These are phyloP conservation scores for Neonectria ditissima DNA, from an alignment of 2,329 filamentous ascomycete genomes.

Conservation along the genomic window DNA sequence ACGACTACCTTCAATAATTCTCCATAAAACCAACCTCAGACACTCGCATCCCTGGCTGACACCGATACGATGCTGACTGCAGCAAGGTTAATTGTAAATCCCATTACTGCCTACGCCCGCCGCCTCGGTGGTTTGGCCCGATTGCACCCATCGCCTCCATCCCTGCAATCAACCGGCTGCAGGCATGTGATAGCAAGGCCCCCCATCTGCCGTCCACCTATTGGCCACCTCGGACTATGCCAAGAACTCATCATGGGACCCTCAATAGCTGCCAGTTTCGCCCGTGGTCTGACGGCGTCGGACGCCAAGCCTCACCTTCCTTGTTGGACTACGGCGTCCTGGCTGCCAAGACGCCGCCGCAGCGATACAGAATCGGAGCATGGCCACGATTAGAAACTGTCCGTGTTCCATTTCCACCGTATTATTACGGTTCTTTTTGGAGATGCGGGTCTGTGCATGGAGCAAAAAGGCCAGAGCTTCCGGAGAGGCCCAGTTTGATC, in stretches of 20 bases:
- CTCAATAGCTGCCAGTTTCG: neutral
- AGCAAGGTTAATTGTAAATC: neutral
- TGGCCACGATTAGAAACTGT: neutral
- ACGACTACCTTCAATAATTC: neutral
- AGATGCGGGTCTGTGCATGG: neutral
- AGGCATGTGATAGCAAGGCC: slow-evolving; percentile 19
- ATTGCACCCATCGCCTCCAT: neutral
- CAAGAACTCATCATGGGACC: slow-evolving; percentile 18
- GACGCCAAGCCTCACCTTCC: slow-evolving; percentile 18
- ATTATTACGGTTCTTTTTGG: no score
- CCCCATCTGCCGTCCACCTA: neutral
- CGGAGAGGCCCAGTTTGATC: neutral
- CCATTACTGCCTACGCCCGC: neutral
- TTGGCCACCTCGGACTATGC: neutral
- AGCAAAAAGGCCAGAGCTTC: neutral
- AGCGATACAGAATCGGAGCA: neutral
- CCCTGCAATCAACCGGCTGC: neutral
- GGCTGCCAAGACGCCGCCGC: slow-evolving; percentile 10
- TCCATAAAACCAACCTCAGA: no score
- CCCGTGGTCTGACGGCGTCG: slow-evolving; percentile 8
- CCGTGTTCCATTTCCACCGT: no score
- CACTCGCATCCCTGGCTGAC: no score
- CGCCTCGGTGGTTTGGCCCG: neutral
- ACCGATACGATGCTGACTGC: neutral
- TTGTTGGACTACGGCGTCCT: slow-evolving; percentile 1